Evolutionary conservation across 1,284 basidiomycete genomes (phyloP).

Genomic region (Xerocomus nothofagi): DNA sequence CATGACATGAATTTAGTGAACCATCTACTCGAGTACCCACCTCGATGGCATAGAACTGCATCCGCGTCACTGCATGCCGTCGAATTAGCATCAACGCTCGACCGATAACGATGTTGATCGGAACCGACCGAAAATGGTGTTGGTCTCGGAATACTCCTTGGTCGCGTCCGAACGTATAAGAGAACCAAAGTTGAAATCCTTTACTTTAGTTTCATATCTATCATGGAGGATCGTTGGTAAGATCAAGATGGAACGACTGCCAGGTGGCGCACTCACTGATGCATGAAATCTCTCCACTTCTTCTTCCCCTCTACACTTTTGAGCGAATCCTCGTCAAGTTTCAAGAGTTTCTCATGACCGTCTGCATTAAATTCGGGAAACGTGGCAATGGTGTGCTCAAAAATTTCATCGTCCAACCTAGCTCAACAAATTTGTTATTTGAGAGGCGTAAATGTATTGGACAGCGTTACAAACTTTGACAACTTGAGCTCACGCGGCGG

Average conservation of each 20-base stretch:
- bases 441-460: neutral
- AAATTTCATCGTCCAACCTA: slow-evolving; percentile 92
- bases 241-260: slow-evolving; percentile 1
- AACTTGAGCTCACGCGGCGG: slow-evolving; percentile 75
- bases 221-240: slow-evolving; percentile 7
- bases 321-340: slow-evolving; percentile 92
- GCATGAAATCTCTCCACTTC: slow-evolving; percentile 90
- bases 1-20: no score
- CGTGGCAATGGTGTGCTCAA: slow-evolving; percentile 67
- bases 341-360: slow-evolving; percentile 65
- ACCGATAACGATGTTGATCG: neutral
- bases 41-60: slow-evolving; percentile 93
- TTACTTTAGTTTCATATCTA: slow-evolving; percentile 83
- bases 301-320: slow-evolving; percentile 92
- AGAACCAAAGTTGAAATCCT: slow-evolving; percentile 98
- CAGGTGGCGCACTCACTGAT: slow-evolving; percentile 55
- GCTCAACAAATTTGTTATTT: slow-evolving; percentile 19
- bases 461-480: slow-evolving; percentile 63
- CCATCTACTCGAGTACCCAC: slow-evolving; percentile 38
- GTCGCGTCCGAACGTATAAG: slow-evolving; percentile 83
- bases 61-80: slow-evolving; percentile 58
- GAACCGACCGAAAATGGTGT: slow-evolving; percentile 86
- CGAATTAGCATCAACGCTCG: slow-evolving; percentile 2
- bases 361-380: slow-evolving; percentile 83
- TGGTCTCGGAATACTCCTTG: slow-evolving; percentile 88